Evolutionary conservation across 306 rosid genomes (phyloP), one percentile per base, ranked within the genome.

Genomic region (Sicyos baderoa): DNA sequence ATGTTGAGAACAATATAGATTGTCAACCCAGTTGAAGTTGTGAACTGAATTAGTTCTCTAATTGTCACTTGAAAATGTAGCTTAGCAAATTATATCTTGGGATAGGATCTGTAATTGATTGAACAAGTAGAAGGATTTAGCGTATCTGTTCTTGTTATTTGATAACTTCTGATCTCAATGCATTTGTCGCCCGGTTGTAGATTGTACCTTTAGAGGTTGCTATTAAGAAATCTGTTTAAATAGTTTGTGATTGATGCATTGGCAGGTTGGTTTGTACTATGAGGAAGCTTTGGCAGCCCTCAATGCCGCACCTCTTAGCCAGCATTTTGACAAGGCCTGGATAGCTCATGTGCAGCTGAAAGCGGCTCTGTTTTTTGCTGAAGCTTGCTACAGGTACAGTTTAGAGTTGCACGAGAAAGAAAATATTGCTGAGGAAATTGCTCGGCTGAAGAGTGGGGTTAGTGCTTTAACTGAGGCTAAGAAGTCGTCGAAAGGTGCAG

Each of bases 401-500:
- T 51, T 88, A 76, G 99, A 90, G 84, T 78, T 94, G 45, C 99
- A 94, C 47, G 99, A 90, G 76, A 94, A 90, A 76, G 97, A 94
- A 75, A 87, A 94, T 66, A 88, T 88, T 76, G 96, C 97, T 0
- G 95, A 91, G 82, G 99, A 94, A 83, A 94, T 94, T 80, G 90
- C 96, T 16, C 75, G 97, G 54, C 68, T 90, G 64, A 88, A 37
- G 81, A 90, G 84, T 79, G 97, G 86, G 48, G 32, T 85, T 25
- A 80, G 71, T 82, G 91, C 82, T 49, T 73, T 94, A 45, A 55
- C 80, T 2, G 96, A 93, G 74, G 76, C 83, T 0, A 93, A 85
- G 88, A 93, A 88, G 81, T 81, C 71, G 73, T 75, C 97, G 1
- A 93, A 76, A 71, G 95, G 97, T 76, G 96, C 97, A 72, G 86